Base-by-base conservation (phyloP, 805 yeast species). In the Myxozyma neotropica region DNA sequence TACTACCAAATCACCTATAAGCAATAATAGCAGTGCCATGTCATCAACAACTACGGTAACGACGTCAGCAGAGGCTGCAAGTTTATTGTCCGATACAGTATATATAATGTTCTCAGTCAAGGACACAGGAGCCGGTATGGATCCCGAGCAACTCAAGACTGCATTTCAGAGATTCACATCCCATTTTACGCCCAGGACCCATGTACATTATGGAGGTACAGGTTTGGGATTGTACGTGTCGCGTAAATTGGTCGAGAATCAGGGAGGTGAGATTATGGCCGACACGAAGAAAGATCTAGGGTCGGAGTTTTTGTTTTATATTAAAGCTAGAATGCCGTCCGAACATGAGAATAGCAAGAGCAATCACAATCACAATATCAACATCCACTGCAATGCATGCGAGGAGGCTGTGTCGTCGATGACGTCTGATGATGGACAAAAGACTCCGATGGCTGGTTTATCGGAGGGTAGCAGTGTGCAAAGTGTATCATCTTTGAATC, bases 101-200 rank as follows among this genome's bases (percentile, higher is more conserved):
- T 66, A 55, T 42, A 26, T 67, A 8, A 47, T 85, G 62, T 82
- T 92, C 52, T 83, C 83, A 55, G 97, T 93, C 15, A 79, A 79
- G 35, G 99, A 93, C 71, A 89, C 96, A 0, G 98, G 99, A 4
- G 89, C 96, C 0, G 99, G 99, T 59, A 92, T 93, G 59, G 95
- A 88, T 42, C 84, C 86, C 12, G 84, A 86, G 1, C 74, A 91
- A 57, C 97, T 89, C 68, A 84, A 84, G 44, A 84, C 87, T 61
- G 96, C 94, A 0, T 93, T 93, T 72, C 97, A 93, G 68, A 96
- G 98, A 1, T 93, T 93, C 77, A 92, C 93, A 17, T 98, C 94
- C 74, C 98, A 98, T 55, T 98, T 93, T 70, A 96, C 91, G 72
- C 90, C 97, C 0, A 77, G 89, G 29, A 88, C 96, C 7, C 80